Conservation (phyloP, 176 grass and related monocot species). For the Areca catechu region DNA sequence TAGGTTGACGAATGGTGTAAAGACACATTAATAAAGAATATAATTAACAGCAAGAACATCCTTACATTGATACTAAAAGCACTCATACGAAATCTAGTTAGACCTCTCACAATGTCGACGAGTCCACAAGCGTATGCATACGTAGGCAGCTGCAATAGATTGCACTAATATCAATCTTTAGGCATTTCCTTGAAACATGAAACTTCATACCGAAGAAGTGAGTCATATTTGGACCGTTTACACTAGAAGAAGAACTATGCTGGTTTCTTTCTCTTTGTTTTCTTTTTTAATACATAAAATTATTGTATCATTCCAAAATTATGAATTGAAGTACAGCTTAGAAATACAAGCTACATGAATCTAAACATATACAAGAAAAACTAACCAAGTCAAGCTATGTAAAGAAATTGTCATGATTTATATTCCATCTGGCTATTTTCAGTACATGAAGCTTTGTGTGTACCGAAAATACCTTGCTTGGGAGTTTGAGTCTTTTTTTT, state of each 20-base stretch:
- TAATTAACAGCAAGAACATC: not conserved
- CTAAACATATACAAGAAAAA: not conserved
- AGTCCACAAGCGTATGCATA: constrained; percentile 57
- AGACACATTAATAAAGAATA: not conserved
- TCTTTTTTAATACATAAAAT: no score
- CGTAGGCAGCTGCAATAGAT: constrained; percentile 27
- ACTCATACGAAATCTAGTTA: constrained; percentile 58
- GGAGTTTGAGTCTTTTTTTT: no score
- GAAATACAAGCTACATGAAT: no score
- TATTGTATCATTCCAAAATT: no score
- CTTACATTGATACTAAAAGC: constrained; percentile 40
- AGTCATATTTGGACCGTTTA: no score
- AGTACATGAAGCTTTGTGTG: no score
- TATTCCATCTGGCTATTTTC: no score
- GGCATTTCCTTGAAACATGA: not conserved
- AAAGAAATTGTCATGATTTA: not conserved
- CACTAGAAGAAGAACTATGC: no score
- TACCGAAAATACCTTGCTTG: no score
- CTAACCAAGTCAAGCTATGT: not conserved
- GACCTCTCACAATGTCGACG: constrained; percentile 41
- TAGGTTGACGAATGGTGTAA: not conserved
- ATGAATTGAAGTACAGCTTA: no score
- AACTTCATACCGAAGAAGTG: no score
- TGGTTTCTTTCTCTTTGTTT: no score
- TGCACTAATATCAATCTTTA: not conserved